Conservation (phyloP, 2,329 filamentous ascomycete genomes). For the Penicillium freii region DNA sequence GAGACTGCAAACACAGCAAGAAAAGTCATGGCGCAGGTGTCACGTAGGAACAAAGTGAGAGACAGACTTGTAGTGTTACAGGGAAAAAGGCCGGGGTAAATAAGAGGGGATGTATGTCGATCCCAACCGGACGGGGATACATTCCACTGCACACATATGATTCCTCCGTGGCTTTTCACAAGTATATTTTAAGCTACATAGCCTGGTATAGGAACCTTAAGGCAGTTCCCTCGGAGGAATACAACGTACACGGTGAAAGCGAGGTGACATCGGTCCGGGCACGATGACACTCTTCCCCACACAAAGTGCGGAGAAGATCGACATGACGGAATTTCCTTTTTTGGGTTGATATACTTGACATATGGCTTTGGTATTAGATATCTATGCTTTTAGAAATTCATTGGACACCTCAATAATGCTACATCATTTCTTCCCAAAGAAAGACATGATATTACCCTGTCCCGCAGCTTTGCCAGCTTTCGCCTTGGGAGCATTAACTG, state of each 20-base stretch:
- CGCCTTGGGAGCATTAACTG: conserved; percentile 48
- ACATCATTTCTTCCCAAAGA: conserved; percentile 75
- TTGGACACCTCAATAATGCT: background rate
- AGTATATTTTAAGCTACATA: background rate
- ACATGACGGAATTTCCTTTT: conserved; percentile 1
- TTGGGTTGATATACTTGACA: background rate
- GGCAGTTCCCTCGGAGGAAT: conserved; percentile 1
- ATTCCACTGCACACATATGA: conserved; percentile 14
- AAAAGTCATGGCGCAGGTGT: conserved; percentile 11
- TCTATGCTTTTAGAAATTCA: background rate
- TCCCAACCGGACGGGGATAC: conserved; percentile 19
- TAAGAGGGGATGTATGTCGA: conserved; percentile 21
- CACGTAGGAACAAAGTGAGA: background rate
- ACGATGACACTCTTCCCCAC: conserved; percentile 20
- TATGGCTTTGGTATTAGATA: background rate
- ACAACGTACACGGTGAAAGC: conserved; percentile 13
- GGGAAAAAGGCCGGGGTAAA: conserved; percentile 11
- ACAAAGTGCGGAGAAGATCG: conserved; percentile 24
- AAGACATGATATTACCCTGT: conserved; percentile 83
- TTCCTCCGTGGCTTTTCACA: background rate
- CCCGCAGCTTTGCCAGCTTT: conserved; percentile 56
- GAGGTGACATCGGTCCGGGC: conserved; percentile 21
- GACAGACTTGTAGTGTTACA: background rate
- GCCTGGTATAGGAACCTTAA: background rate
- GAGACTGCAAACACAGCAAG: conserved; percentile 12